Percentiles rank a stretch among this genome's conserved stretches.
Conservation (phyloP, 1,139 yeast species). For the Blastobotrys proliferans region DNA sequence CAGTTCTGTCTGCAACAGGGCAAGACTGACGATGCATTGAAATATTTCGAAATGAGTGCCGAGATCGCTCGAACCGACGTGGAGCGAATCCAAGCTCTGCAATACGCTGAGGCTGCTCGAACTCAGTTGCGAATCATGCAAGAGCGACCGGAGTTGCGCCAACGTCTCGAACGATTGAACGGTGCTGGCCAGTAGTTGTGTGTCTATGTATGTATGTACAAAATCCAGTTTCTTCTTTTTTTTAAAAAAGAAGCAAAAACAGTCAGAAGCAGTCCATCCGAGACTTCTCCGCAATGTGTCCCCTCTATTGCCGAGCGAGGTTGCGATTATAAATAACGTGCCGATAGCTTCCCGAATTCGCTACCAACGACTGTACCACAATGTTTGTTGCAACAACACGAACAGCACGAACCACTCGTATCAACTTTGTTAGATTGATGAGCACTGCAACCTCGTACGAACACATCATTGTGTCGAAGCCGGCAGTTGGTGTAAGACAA, state of each 20-base stretch:
- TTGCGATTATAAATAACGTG: no score
- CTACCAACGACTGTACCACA: no score
- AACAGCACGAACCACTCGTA: no score
- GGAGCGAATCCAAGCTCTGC: slow-evolving; percentile 88
- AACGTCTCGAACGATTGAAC: slow-evolving; percentile 26
- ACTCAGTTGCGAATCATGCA: slow-evolving; percentile 33
- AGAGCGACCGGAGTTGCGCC: slow-evolving; percentile 35
- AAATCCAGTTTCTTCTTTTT: no score
- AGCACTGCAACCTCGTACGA: slow-evolving; percentile 35
- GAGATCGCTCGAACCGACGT: slow-evolving; percentile 76
- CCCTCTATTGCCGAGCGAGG: no score
- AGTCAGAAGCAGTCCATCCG: no score
- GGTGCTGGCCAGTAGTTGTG: not conserved
- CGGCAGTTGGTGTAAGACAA: slow-evolving; percentile 41
- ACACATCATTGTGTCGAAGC: slow-evolving; percentile 39
- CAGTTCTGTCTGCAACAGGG: slow-evolving; percentile 85
- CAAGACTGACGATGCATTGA: slow-evolving; percentile 76
- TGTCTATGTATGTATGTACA: no score
- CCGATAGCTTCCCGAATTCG: no score
- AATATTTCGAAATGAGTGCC: slow-evolving; percentile 76
- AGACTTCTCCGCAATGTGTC: no score
- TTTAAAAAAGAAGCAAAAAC: no score
- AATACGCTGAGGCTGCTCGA: slow-evolving; percentile 76
- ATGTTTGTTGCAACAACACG: no score
- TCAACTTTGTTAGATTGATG: slow-evolving; percentile 11